Base-by-base conservation (phyloP, 1,284 basidiomycete genomes). In the Boletellus deceptivus region DNA sequence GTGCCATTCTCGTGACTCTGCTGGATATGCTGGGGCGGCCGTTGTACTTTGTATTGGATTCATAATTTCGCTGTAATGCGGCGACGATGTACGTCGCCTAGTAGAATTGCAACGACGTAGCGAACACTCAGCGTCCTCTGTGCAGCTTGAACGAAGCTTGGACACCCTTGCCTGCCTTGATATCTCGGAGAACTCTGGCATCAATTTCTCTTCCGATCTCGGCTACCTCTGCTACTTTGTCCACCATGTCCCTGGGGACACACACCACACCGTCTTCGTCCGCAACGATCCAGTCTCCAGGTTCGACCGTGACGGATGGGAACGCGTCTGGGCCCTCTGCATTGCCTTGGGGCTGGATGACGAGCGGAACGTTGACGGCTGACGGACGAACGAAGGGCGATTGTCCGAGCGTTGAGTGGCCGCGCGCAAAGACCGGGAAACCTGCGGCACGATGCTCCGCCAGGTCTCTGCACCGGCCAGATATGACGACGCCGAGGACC, bases 181-280 rank as follows among this genome's bases (percentile, higher is more conserved):
- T 86, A 61, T 95, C 94, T 46, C 73, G 71, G 78, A 91, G 78
- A 55, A 91, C 93, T 56, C 72, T 76, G 20, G 74, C 84, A 68
- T 98, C 94, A 7, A 89, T 74, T 46, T 79, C 78, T 54, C 79
- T 75, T 9, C 82, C 86, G 59, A 80, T 79, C 17, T 63, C 59
- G 16, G 89, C 90, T 25, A 83, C 56, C 43, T 80, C 76, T 8
- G 85, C 60, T 3, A 92, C 91, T 55, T 82, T 68, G 16, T 74
- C 72, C 11, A 83, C 75, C 49, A 86, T 59, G 3, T 70, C 73
- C 22, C 68, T 72, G 1, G 91, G 86, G 16, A 97, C 80, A 59
- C 86, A 89, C 2, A 98, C 91, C 0, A 96, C 92, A 0, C 95
- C 95, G 64, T 98, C 91, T 50, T 86, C 78, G 65, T 98, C 95